Conservation (phyloP, 192 early-diverging fungal genomes). For the Coemansia reversa region DNA sequence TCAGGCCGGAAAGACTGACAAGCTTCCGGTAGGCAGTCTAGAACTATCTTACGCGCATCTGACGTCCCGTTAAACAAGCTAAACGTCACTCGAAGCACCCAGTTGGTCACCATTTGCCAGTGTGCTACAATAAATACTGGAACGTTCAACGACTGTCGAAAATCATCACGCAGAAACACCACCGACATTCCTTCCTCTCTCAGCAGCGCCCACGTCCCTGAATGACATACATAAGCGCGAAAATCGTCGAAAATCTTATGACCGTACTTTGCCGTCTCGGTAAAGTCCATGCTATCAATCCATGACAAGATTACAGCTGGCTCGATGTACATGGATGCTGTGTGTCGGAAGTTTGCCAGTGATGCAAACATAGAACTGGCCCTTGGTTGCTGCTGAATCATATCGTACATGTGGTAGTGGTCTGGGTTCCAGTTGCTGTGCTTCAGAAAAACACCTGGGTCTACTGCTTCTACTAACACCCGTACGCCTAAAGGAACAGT, state of each 20-base stretch:
- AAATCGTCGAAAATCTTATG: slow-evolving; percentile 43
- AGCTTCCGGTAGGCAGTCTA: slow-evolving; percentile 42
- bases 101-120: slow-evolving; percentile 51
- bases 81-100: slow-evolving; percentile 48
- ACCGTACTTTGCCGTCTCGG: slow-evolving; percentile 34
- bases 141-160: slow-evolving; percentile 27
- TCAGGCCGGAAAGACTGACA: slow-evolving; percentile 33
- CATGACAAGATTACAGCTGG: slow-evolving; percentile 37
- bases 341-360: slow-evolving; percentile 38
- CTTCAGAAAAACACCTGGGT: slow-evolving; percentile 29
- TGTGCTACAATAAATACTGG: slow-evolving; percentile 42
- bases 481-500: slow-evolving; percentile 25
- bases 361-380: slow-evolving; percentile 15
- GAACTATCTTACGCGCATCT: slow-evolving; percentile 44
- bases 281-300: slow-evolving; percentile 47
- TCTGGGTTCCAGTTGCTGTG: slow-evolving; percentile 36
- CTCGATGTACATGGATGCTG: slow-evolving; percentile 48
- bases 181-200: slow-evolving; percentile 33
- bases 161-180: slow-evolving; percentile 43
- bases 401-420: slow-evolving; percentile 37
- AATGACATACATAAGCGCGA: slow-evolving; percentile 42
- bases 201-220: slow-evolving; percentile 50
- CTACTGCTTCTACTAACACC: slow-evolving; percentile 34
- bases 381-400: slow-evolving; percentile 25
- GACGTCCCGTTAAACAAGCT: slow-evolving; percentile 44